Conservation (phyloP, 805 yeast species). For the Metschnikowia hibisci region DNA sequence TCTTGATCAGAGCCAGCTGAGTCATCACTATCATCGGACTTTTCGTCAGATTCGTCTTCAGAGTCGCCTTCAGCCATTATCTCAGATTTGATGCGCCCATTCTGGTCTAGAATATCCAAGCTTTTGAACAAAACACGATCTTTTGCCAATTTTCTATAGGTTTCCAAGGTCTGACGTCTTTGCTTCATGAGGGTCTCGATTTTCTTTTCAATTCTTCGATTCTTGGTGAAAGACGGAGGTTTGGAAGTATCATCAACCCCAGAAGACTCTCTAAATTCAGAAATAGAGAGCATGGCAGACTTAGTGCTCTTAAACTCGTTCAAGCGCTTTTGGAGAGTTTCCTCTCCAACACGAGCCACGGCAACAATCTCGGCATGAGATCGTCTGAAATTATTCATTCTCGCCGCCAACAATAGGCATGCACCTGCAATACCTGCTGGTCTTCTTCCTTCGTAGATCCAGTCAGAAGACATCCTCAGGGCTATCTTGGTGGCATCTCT, state of each 20-base stretch:
- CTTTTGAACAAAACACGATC: slow-evolving; percentile 9
- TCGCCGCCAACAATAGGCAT: slow-evolving; percentile 83
- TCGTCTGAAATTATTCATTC: slow-evolving; percentile 93
- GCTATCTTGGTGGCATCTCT: slow-evolving; percentile 85
- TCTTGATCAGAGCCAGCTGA: slow-evolving; percentile 3
- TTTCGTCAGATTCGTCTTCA: background rate
- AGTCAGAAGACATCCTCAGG: slow-evolving; percentile 86
- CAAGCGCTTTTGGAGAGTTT: slow-evolving; percentile 84
- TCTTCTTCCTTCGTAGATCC: slow-evolving; percentile 95
- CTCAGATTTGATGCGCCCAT: background rate
- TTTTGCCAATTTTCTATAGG: slow-evolving; percentile 23
- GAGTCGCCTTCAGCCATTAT: slow-evolving; percentile 8
- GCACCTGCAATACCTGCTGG: slow-evolving; percentile 99
- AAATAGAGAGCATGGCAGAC: slow-evolving; percentile 69
- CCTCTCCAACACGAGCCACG: slow-evolving; percentile 92
- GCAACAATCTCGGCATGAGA: slow-evolving; percentile 92
- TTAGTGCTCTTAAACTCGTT: slow-evolving; percentile 80
- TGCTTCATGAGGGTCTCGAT: slow-evolving; percentile 27
- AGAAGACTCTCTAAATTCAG: slow-evolving; percentile 60
- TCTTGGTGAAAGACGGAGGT: slow-evolving; percentile 80
- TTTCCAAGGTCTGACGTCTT: slow-evolving; percentile 17
- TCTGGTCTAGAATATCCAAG: background rate
- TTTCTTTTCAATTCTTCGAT: slow-evolving; percentile 49
- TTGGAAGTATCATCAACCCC: slow-evolving; percentile 42
- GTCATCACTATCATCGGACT: background rate